These are phyloP conservation scores for Pharnaceum exiguum DNA, from an alignment of 148 eudicot genomes.

Conservation along the genomic window DNA sequence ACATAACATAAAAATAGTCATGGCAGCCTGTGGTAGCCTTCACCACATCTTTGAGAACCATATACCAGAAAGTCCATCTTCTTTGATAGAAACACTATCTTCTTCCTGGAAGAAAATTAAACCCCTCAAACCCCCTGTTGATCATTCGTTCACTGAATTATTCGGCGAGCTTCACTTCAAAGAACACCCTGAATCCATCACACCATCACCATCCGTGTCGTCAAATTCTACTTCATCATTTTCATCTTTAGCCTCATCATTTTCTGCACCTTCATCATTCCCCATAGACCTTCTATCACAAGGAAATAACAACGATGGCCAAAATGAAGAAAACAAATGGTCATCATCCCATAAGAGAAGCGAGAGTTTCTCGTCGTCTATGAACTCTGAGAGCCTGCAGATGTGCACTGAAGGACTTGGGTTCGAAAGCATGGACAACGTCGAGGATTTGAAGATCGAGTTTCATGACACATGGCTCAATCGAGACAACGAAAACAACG, in stretches of 20 bases:
- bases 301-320: background rate
- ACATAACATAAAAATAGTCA: conserved; percentile 8
- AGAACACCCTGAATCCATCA: conserved; percentile 18
- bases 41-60: conserved; percentile 64
- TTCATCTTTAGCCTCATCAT: conserved; percentile 3
- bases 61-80: conserved; percentile 43
- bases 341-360: conserved; percentile 32
- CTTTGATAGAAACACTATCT: conserved; percentile 38
- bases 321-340: conserved; percentile 11
- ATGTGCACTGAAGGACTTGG: conserved; percentile 91
- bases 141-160: conserved; percentile 56
- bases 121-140: conserved; percentile 27
- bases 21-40: conserved; percentile 71
- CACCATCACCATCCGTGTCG: conserved; percentile 1
- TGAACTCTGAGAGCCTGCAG: conserved; percentile 63
- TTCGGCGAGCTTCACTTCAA: conserved; percentile 63
- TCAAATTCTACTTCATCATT: too few relatives aligned
- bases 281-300: background rate
- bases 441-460: conserved; percentile 40
- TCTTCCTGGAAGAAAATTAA: conserved; percentile 47
- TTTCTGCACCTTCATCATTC: conserved; percentile 2
- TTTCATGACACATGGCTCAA: conserved; percentile 9
- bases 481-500: background rate
- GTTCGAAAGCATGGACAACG: conserved; percentile 67
- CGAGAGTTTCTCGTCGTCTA: conserved; percentile 50